Evolutionary conservation across 441 rosid genomes (phyloP).

Genomic region (Populus hybrid): DNA sequence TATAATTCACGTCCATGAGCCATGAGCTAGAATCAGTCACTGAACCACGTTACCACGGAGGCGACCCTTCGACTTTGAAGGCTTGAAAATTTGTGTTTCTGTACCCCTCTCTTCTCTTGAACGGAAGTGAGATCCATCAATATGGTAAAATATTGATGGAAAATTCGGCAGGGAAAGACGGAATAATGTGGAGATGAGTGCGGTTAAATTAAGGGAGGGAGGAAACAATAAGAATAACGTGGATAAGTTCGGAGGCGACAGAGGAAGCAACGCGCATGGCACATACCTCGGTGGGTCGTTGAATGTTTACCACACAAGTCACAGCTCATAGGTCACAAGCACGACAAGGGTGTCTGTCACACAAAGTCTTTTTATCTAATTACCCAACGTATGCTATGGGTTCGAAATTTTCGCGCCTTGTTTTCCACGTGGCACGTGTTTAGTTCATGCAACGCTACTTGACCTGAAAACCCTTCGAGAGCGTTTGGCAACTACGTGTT

Average conservation of each 20-base stretch:
- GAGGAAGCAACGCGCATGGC: conserved; percentile 1
- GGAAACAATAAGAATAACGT: background rate
- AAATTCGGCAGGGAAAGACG: background rate
- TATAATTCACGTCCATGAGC: background rate
- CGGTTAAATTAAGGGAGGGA: background rate
- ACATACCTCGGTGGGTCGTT: background rate
- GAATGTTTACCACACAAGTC: conserved; percentile 1
- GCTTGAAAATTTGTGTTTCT: background rate
- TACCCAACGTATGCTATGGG: background rate
- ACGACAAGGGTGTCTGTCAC: background rate
- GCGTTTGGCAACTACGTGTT: no score
- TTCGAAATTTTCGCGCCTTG: background rate
- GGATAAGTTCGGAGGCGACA: background rate
- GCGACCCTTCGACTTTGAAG: background rate
- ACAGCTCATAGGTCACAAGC: background rate
- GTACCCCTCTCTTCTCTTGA: background rate
- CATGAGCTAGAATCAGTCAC: background rate
- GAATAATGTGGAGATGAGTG: background rate
- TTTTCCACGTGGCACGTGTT: background rate
- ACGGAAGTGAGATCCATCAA: no score
- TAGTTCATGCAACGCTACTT: background rate
- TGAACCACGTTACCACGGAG: background rate
- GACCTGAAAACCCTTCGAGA: no score
- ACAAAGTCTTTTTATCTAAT: background rate
- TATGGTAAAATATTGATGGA: background rate